phyloP scores from a whole-genome alignment of 2,329 filamentous ascomycete species.

The Microdochium paspali region DNA sequence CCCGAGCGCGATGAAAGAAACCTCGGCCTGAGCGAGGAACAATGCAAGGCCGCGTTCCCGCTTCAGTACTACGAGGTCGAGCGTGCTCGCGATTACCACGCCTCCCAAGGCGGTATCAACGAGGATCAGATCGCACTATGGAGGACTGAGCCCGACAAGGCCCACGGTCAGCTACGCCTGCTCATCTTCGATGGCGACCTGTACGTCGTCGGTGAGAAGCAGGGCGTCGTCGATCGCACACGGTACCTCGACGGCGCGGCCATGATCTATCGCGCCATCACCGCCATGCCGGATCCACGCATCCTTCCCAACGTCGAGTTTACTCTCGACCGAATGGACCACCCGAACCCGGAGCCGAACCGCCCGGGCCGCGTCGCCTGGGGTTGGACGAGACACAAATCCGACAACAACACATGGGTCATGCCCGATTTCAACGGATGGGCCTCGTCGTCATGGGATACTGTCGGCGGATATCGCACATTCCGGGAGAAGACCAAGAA shows the following conservation, averaged over 20 bases:
- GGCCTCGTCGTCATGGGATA: conserved; percentile 36
- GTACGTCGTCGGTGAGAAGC: conserved; percentile 3
- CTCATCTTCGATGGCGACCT: conserved; percentile 21
- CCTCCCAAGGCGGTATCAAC: conserved; percentile 3
- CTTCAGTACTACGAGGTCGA: conserved; percentile 14
- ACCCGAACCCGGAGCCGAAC: conserved; percentile 13
- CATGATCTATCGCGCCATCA: conserved; percentile 36
- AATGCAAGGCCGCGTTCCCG: conserved; percentile 15
- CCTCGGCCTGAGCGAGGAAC: conserved; percentile 9
- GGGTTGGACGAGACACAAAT: conserved; percentile 29
- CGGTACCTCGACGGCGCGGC: conserved; percentile 21
- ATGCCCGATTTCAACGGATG: conserved; percentile 46
- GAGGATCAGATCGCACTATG: conserved; percentile 9
- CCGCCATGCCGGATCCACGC: conserved; percentile 23
- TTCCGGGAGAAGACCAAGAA: conserved; percentile 14
- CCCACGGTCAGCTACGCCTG: conserved; percentile 18
- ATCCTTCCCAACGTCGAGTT: conserved; percentile 38
- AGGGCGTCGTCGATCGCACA: conserved; percentile 2
- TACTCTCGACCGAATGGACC: conserved; percentile 35
- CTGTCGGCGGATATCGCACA: conserved; percentile 31
- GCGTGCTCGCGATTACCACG: conserved; percentile 6
- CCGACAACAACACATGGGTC: conserved; percentile 32
- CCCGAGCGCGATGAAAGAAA: conserved; percentile 11
- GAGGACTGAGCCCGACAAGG: conserved; percentile 9
- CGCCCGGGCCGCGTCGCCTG: conserved; percentile 20